Percentiles rank a stretch among this genome's conserved stretches.
Evolutionary conservation across 176 grass and related monocot species (phyloP).

Genomic region (Juncus inflexus): DNA sequence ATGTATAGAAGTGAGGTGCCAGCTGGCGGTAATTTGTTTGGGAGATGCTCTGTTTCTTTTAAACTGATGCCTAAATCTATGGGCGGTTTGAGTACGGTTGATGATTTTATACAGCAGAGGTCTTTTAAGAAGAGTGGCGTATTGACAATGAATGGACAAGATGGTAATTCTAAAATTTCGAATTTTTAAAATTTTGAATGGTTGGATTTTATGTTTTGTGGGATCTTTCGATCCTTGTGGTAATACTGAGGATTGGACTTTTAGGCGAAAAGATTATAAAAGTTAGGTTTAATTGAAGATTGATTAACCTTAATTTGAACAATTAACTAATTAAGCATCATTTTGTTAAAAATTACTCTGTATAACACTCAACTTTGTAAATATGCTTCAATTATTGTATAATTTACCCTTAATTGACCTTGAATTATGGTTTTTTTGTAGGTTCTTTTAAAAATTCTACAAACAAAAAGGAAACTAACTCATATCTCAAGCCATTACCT

Average conservation of each 20-base stretch:
- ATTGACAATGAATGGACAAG: conserved; percentile 33
- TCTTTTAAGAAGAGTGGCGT: conserved; percentile 43
- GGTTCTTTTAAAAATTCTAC: conserved; percentile 38
- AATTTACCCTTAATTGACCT: background rate
- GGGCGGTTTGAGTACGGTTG: conserved; percentile 56
- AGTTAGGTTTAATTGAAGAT: conserved; percentile 8
- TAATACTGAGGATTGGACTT: too few species aligned
- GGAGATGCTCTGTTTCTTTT: conserved; percentile 65
- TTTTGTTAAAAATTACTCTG: background rate
- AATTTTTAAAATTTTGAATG: background rate
- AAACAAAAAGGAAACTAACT: conserved; percentile 49
- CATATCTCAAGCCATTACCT: conserved; percentile 58
- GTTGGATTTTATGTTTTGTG: conserved; percentile 10
- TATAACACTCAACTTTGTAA: background rate
- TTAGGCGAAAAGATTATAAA: background rate
- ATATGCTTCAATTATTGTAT: background rate
- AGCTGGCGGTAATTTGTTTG: conserved; percentile 48
- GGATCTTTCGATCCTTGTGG: background rate
- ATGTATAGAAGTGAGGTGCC: conserved; percentile 48
- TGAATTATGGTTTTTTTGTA: conserved; percentile 36
- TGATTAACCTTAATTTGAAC: background rate
- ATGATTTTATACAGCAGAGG: conserved; percentile 80
- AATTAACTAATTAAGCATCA: background rate
- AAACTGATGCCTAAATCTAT: conserved; percentile 76
- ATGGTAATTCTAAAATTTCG: conserved; percentile 41